Percentiles rank a stretch among this genome's conserved stretches.
Conservation (phyloP, 495 filamentous ascomycete species). For the Xylaria castorea region DNA sequence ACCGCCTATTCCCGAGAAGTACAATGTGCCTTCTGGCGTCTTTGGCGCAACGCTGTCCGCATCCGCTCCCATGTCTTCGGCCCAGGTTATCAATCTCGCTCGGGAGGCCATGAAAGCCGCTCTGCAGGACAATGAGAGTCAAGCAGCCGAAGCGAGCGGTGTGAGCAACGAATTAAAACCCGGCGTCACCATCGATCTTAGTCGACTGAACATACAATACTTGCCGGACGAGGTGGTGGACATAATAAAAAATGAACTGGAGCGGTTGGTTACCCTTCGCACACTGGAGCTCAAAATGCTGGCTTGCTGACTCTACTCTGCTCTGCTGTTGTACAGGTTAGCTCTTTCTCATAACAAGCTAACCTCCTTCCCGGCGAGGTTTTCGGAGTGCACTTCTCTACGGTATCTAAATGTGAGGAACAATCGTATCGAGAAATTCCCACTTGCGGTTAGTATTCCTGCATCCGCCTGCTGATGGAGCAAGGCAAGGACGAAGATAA, state of each 20-base stretch:
- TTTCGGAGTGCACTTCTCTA: conserved; percentile 85
- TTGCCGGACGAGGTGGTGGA: conserved; percentile 91
- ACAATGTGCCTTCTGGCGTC: conserved; percentile 36
- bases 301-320: conserved; percentile 26
- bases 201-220: conserved; percentile 76
- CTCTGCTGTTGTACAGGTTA: conserved; percentile 59
- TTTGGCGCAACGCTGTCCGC: conserved; percentile 48
- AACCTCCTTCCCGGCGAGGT: conserved; percentile 75
- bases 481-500: neutral
- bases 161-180: conserved; percentile 76
- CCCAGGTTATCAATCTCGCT: conserved; percentile 63
- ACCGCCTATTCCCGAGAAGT: conserved; percentile 45
- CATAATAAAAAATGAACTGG: conserved; percentile 90
- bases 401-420: conserved; percentile 94
- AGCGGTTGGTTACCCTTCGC: conserved; percentile 64
- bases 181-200: conserved; percentile 85
- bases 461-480: neutral
- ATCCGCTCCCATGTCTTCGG: conserved; percentile 50
- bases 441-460: conserved; percentile 69
- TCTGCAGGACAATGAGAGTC: conserved; percentile 70
- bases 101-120: conserved; percentile 71
- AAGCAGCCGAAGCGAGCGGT: conserved; percentile 70
- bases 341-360: conserved; percentile 90
- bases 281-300: neutral
- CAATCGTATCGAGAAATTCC: conserved; percentile 88